These are phyloP conservation scores for Ceratorhiza oryzae-sativae DNA, from an alignment of 1,284 basidiomycete genomes.

Conservation along the genomic window DNA sequence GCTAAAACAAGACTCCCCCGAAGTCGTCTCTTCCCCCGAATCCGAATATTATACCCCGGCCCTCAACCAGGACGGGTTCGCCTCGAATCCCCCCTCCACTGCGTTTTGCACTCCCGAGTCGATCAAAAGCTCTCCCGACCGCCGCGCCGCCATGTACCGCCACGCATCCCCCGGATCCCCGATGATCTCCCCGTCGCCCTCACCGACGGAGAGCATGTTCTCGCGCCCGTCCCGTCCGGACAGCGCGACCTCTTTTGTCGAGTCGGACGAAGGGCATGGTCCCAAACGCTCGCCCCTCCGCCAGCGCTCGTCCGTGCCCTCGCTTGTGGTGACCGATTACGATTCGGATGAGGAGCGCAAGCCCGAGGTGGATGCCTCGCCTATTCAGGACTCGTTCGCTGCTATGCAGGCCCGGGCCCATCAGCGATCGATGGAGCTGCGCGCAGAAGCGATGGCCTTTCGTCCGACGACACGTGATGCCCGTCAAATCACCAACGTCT, in stretches of 20 bases:
- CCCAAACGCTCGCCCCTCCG: constrained; percentile 30
- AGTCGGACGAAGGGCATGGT: constrained; percentile 24
- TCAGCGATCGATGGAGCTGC: constrained; percentile 39
- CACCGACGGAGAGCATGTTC: constrained; percentile 38
- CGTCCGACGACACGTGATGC: constrained; percentile 25
- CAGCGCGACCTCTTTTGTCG: constrained; percentile 31
- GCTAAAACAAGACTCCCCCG: constrained; percentile 29
- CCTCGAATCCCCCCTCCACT: constrained; percentile 21
- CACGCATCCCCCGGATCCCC: constrained; percentile 23
- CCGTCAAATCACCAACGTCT: constrained; percentile 35
- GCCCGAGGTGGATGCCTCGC: constrained; percentile 17
- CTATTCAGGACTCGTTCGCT: constrained; percentile 23
- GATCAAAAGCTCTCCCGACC: constrained; percentile 19
- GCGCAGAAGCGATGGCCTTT: constrained; percentile 30
- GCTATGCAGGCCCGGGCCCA: constrained; percentile 7
- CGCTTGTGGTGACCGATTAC: constrained; percentile 33
- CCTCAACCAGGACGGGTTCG: constrained; percentile 29
- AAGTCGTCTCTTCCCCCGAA: constrained; percentile 35
- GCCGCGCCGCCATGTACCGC: constrained; percentile 27
- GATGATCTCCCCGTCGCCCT: constrained; percentile 28
- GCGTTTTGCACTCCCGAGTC: constrained; percentile 30
- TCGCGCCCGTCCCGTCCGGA: constrained; percentile 37
- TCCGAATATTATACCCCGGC: constrained; percentile 33
- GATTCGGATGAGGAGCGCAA: constrained; percentile 34
- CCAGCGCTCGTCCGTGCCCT: constrained; percentile 33